Conservation (phyloP, 768 basidiomycete species). For the Phaeotremella fagi region DNA sequence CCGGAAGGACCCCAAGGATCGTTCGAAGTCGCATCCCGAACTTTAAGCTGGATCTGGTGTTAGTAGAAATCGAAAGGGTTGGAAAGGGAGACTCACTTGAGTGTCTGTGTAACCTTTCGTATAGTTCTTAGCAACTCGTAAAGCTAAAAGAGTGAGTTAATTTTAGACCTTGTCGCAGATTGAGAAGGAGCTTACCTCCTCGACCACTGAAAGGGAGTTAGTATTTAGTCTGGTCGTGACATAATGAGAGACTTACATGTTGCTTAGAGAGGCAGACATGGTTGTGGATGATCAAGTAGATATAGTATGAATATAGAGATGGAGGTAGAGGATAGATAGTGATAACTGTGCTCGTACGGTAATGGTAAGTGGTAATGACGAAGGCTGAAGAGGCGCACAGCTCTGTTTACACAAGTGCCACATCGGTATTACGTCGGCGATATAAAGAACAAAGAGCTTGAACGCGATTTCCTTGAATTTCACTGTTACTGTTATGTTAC, state of each 20-base stretch:
- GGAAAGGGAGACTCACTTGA: slow-evolving; percentile 25
- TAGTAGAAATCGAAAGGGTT: neutral
- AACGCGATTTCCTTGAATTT: neutral
- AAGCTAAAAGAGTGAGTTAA: slow-evolving; percentile 57
- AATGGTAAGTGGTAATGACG: neutral
- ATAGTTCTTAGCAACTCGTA: slow-evolving; percentile 89
- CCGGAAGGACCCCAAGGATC: slow-evolving; percentile 98
- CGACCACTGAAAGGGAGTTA: slow-evolving; percentile 28
- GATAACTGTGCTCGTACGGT: too few relatives aligned
- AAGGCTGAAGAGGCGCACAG: slow-evolving; percentile 2
- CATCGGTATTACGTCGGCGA: neutral
- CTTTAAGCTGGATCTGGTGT: slow-evolving; percentile 70
- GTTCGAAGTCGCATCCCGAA: slow-evolving; percentile 93
- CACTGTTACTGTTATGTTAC: neutral
- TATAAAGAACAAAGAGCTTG: neutral
- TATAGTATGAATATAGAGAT: neutral
- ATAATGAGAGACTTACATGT: slow-evolving; percentile 18
- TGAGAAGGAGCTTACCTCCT: slow-evolving; percentile 31
- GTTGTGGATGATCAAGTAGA: slow-evolving; percentile 3
- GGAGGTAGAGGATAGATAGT: neutral
- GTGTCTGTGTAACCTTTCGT: slow-evolving; percentile 79
- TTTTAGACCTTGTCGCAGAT: too few relatives aligned
- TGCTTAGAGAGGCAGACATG: slow-evolving; percentile 25
- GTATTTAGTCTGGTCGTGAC: neutral
- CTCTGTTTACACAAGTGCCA: neutral